Base-by-base conservation (phyloP, 2,329 filamentous ascomycete genomes). In the Ophiostoma sp. region DNA sequence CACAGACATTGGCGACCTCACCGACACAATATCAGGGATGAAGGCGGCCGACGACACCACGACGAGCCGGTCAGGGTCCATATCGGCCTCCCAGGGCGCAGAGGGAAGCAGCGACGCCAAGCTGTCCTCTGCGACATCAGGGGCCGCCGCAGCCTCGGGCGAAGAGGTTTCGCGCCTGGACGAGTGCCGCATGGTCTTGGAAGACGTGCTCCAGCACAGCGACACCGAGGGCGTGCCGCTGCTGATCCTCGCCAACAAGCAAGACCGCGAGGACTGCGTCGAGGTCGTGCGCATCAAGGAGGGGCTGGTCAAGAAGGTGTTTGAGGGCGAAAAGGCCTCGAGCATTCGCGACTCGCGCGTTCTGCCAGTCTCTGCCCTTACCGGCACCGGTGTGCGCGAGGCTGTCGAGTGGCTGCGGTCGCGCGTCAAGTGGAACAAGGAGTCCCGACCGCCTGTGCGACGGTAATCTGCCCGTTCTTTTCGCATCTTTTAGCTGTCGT, bases 251-350 rank as follows among this genome's bases (percentile, higher is more conserved):
- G 95, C 95, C 70, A 99, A 99, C 77, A 99, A 99, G 80, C 95
- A 99, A 80, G 95, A 99, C 77, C 83, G 94, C 1, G 95, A 99
- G 79, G 95, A 98, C 78, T 98, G 94, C 74, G 91, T 98, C 66
- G 95, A 99, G 83, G 95, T 97, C 2, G 94, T 98, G 70, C 84
- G 93, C 72, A 97, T 99, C 76, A 99, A 99, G 80, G 95, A 99
- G 78, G 95, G 94, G 0, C 83, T 98, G 67, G 93, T 99, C 66
- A 90, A 96, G 79, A 93, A 91, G 80, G 93, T 99, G 36, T 95
- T 97, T 81, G 93, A 98, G 81, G 92, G 95, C 27, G 92, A 96
- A 76, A 95, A 94, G 80, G 92, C 92, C 0, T 85, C 84, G 58
- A 90, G 88, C 71, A 92, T 97, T 67, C 85, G 94, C 72, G 95